A percentile compares a stretch with the other conserved stretches of the same genome.
phyloP scores from a whole-genome alignment of 2,329 filamentous ascomycete species.

The Paraphoma chrysanthemicola region DNA sequence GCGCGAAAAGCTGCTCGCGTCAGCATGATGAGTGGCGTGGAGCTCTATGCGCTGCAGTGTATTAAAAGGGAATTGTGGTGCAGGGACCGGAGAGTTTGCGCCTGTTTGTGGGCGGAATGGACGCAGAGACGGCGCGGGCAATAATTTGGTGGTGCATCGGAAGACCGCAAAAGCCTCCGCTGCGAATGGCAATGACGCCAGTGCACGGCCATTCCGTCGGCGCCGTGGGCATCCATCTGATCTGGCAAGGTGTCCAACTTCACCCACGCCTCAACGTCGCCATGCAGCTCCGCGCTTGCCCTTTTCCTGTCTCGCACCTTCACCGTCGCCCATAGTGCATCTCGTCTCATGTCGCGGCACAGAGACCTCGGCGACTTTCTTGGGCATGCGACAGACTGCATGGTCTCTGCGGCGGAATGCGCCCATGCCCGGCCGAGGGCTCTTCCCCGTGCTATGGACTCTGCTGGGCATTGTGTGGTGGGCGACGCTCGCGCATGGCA shows the following conservation, averaged over 20 bases:
- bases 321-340: not conserved
- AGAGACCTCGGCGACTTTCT: slow-evolving; percentile 24
- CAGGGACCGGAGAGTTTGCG: not conserved
- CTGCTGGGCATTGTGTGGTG: slow-evolving; percentile 37
- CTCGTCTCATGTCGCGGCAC: slow-evolving; percentile 43
- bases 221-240: not conserved
- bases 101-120: not conserved
- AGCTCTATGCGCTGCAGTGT: not conserved
- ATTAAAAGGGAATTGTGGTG: not conserved
- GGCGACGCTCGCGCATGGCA: slow-evolving; percentile 47
- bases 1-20: slow-evolving; percentile 43
- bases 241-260: slow-evolving; percentile 20
- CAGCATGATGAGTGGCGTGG: slow-evolving; percentile 35
- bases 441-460: slow-evolving; percentile 40
- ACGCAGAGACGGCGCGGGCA: not conserved
- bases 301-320: slow-evolving; percentile 1
- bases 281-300: slow-evolving; percentile 7
- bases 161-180: slow-evolving; percentile 2
- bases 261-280: slow-evolving; percentile 3
- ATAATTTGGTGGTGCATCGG: slow-evolving; percentile 7
- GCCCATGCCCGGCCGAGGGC: slow-evolving; percentile 27
- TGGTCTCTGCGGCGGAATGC: slow-evolving; percentile 35
- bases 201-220: slow-evolving; percentile 1
- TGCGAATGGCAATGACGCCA: slow-evolving; percentile 15
- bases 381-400: slow-evolving; percentile 49